A percentile compares a stretch with the other conserved stretches of the same genome.
phyloP scores from a whole-genome alignment of 148 eudicot species.

The Persicaria tinctoria region DNA sequence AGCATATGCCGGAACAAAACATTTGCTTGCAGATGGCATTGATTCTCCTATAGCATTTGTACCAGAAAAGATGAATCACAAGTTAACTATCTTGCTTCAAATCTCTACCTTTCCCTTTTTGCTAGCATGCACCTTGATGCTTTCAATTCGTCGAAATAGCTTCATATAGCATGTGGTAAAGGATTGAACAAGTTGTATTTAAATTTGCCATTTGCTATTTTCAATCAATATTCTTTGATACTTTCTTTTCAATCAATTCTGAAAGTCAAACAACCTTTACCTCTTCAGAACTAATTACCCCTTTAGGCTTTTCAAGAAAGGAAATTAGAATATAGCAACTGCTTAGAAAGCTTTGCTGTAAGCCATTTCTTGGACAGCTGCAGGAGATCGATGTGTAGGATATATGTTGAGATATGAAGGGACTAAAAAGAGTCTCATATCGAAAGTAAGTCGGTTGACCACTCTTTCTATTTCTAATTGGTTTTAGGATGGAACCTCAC shows the following conservation, averaged over 20 bases:
- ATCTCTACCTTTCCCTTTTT: neutral
- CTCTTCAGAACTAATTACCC: neutral
- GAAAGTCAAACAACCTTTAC: neutral
- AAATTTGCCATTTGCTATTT: neutral
- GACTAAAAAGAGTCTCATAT: no score
- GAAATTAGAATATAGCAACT: neutral
- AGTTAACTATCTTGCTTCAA: neutral
- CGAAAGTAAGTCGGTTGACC: no score
- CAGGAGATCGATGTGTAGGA: neutral
- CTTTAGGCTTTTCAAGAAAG: neutral
- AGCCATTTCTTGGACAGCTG: neutral
- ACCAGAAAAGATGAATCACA: neutral
- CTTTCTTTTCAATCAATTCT: neutral
- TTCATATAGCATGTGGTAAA: no score
- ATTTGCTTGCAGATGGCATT: neutral
- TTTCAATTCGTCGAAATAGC: no score
- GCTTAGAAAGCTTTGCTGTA: neutral
- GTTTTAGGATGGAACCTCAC: no score
- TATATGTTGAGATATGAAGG: no score
- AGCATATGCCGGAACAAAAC: conserved; percentile 14
- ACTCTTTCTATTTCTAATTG: no score
- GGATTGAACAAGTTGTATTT: no score
- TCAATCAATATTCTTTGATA: neutral
- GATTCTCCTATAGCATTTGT: neutral
- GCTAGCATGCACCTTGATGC: no score